Base-by-base conservation (phyloP, 352 stramenopile species). In the Phytophthora pinifolia region DNA sequence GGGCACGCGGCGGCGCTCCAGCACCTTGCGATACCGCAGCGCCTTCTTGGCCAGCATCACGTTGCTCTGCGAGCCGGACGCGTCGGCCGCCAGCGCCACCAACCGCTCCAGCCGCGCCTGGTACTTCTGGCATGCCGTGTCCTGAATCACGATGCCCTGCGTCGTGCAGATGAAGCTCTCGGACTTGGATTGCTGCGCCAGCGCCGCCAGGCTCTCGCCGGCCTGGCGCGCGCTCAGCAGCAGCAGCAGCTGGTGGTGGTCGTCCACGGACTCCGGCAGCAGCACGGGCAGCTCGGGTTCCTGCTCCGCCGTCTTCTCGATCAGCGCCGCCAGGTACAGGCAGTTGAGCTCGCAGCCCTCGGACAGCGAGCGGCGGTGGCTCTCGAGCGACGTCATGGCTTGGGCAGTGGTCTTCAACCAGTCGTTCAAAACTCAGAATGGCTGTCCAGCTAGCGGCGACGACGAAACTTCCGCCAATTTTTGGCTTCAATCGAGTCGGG, bases 31-130 rank as follows among this genome's bases (percentile, higher is more conserved):
- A 43, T 72, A 75, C 32, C 58, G 42, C 4, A 75, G 54, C 32
- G 66, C 62, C 46, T 75, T 75, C 41, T 66, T 64, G 20, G 66
- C 66, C 10, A 75, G 17, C 37, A 75, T 33, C 34, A 68, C 66
- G 43, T 72, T 72, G 41, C 58, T 59, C 37, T 60, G 45, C 1
- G 64, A 66, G 36, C 44, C 65, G 20, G 48, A 59, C 4, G 54
- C 46, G 36, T 14, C 49, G 12, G 53, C 15, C 3, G 64, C 64
- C 17, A 72, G 27, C 2, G 54, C 58, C 25, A 68, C 29, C 30
- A 72, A 58, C 17, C 46, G 46, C 17, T 62, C 45, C 25, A 72
- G 41, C 27, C 54, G 55, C 33, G 20, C 45, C 45, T 54, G 31
- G 43, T 57, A 64, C 20, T 51, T 25, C 49, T 67, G 52, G 20